Percentiles rank a stretch among this genome's conserved stretches.
Conservation (phyloP, 306 rosid genomes). For the Castanea mollissima region DNA sequence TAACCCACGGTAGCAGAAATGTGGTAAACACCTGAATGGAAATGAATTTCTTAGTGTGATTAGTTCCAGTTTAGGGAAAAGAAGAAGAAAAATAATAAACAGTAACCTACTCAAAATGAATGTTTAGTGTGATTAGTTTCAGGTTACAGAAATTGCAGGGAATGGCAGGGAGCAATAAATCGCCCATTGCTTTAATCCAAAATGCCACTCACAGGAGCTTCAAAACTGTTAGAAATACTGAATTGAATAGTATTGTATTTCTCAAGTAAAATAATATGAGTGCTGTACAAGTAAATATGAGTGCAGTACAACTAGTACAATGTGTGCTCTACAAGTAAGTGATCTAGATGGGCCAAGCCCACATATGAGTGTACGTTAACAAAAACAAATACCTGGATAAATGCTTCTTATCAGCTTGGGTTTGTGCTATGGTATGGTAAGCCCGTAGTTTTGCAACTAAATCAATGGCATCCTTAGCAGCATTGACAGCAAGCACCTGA, state of each 20-base stretch:
- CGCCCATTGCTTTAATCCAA: neutral
- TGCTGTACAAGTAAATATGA: too few relatives aligned
- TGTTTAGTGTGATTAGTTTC: neutral
- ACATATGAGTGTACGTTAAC: too few relatives aligned
- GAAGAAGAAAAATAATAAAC: neutral
- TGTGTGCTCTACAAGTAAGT: too few relatives aligned
- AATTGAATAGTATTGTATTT: too few relatives aligned
- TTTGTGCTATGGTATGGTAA: slow-evolving; percentile 84
- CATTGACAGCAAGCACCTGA: slow-evolving; percentile 95
- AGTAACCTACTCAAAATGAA: neutral
- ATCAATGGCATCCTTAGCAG: slow-evolving; percentile 97
- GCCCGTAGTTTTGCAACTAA: slow-evolving; percentile 87
- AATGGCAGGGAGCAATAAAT: neutral
- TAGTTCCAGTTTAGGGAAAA: neutral
- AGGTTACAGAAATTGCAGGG: neutral
- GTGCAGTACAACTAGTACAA: too few relatives aligned
- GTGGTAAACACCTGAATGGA: neutral
- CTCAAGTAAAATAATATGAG: too few relatives aligned
- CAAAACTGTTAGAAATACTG: neutral
- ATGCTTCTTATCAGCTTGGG: slow-evolving; percentile 85
- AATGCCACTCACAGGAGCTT: neutral
- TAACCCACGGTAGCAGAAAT: neutral
- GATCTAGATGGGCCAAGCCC: too few relatives aligned
- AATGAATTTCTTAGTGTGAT: neutral
- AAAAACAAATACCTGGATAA: slow-evolving; percentile 60